These are phyloP conservation scores for Phytophthora nicotianae DNA, from an alignment of 352 stramenopile genomes.

Conservation along the genomic window DNA sequence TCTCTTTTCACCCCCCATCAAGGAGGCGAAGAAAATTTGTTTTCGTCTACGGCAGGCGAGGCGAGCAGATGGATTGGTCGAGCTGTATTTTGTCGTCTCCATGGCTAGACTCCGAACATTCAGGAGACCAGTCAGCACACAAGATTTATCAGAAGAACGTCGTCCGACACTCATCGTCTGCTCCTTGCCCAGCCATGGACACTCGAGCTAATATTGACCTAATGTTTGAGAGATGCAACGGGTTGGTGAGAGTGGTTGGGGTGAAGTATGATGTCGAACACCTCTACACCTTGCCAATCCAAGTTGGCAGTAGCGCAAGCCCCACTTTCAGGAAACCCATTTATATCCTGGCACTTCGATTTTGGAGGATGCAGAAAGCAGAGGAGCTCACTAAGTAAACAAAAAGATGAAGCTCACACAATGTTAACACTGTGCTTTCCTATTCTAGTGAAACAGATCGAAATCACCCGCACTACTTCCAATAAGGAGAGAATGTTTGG, in stretches of 20 bases:
- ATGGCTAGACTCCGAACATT: neutral
- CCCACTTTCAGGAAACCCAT: too few relatives aligned
- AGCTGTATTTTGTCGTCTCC: neutral
- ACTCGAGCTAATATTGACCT: neutral
- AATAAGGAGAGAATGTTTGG: constrained; percentile 24
- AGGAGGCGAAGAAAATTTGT: neutral
- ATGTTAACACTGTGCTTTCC: too few relatives aligned
- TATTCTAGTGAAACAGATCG: constrained; percentile 24
- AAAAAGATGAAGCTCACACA: neutral
- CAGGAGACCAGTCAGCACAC: neutral
- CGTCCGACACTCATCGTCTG: neutral
- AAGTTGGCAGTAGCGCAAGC: too few relatives aligned
- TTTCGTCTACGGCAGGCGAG: neutral
- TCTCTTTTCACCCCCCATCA: neutral
- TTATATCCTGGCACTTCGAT: too few relatives aligned
- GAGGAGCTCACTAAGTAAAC: too few relatives aligned
- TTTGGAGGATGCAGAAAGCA: too few relatives aligned
- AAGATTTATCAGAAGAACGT: neutral
- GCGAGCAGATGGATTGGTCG: neutral
- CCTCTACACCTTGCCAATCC: too few relatives aligned
- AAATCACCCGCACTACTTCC: constrained; percentile 34
- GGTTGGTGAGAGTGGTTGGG: neutral
- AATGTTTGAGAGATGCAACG: neutral
- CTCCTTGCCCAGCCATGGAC: neutral
- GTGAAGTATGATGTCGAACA: too few relatives aligned